phyloP scores from a whole-genome alignment of 352 stramenopile species.

The Phytophthora litchii region DNA sequence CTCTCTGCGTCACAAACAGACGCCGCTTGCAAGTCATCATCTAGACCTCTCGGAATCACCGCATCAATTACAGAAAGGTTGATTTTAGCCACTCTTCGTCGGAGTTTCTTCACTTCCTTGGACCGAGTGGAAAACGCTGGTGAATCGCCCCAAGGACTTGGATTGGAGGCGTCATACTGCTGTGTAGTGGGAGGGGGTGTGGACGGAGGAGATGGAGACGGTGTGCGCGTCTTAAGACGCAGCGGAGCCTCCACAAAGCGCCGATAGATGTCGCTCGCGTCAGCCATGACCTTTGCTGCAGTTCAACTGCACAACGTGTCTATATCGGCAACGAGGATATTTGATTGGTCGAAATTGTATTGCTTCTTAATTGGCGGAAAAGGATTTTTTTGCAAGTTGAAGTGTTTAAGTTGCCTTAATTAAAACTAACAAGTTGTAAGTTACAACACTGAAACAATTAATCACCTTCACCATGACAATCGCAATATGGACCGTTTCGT shows the following conservation, averaged over 20 bases:
- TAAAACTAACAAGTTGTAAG: too few species aligned
- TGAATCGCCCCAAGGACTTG: conserved; percentile 10
- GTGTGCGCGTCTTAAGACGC: conserved; percentile 37
- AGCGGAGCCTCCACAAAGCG: conserved; percentile 53
- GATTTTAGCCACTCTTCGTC: conserved; percentile 28
- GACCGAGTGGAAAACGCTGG: conserved; percentile 18
- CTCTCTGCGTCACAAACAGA: conserved; percentile 2
- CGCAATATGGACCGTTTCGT: too few species aligned
- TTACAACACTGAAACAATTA: too few species aligned
- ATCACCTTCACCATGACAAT: too few species aligned
- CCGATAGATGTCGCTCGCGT: conserved; percentile 47
- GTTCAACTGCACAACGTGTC: neutral
- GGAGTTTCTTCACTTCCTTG: conserved; percentile 40
- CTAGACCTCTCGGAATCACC: conserved; percentile 1
- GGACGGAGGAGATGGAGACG: conserved; percentile 3
- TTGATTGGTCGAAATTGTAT: conserved; percentile 1
- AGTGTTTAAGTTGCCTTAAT: neutral
- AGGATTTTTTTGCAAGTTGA: neutral
- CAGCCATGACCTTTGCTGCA: conserved; percentile 25
- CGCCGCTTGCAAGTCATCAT: neutral
- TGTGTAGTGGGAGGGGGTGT: conserved; percentile 10
- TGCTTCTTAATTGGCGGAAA: neutral
- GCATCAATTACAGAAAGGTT: conserved; percentile 7
- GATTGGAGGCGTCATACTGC: conserved; percentile 12
- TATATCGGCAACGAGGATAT: too few species aligned